Conservation (phyloP, 257 asterid species). For the Gardenia jasminoides region DNA sequence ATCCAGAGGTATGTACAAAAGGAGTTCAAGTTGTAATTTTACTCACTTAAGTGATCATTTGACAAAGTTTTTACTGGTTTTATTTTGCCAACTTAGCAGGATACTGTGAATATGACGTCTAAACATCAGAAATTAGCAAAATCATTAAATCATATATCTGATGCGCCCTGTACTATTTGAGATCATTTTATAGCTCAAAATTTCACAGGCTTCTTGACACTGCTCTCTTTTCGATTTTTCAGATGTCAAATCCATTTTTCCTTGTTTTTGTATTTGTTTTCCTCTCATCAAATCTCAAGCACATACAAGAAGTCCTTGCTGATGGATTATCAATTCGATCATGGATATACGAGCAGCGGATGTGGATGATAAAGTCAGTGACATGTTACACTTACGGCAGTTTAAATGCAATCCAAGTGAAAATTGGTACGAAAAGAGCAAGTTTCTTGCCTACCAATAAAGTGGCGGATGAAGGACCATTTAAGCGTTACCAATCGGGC, state of each 20-base stretch:
- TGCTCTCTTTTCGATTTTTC: slow-evolving; percentile 2
- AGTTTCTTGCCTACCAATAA: slow-evolving; percentile 59
- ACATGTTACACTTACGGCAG: slow-evolving; percentile 40
- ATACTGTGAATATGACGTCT: too few species aligned
- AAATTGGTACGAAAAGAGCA: slow-evolving; percentile 44
- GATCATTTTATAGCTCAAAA: not conserved
- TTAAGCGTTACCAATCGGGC: slow-evolving; percentile 12
- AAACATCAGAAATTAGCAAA: too few species aligned
- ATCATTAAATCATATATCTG: too few species aligned
- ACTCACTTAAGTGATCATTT: too few species aligned
- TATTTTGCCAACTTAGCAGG: too few species aligned
- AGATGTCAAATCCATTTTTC: slow-evolving; percentile 61
- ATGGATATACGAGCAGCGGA: slow-evolving; percentile 49
- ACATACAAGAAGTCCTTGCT: slow-evolving; percentile 41
- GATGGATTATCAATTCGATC: slow-evolving; percentile 34
- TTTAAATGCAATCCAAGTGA: slow-evolving; percentile 39
- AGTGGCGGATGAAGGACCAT: slow-evolving; percentile 31
- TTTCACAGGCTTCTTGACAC: not conserved
- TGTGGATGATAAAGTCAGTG: slow-evolving; percentile 68
- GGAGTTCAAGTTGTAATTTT: too few species aligned
- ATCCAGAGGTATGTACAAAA: slow-evolving; percentile 18
- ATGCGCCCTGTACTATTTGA: not conserved
- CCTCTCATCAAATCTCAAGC: slow-evolving; percentile 47
- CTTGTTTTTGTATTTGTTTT: slow-evolving; percentile 41
- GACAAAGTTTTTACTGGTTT: too few species aligned